Percentiles rank a stretch among this genome's conserved stretches.
These are phyloP conservation scores for Aaosphaeria pasadenensis DNA, from an alignment of 2,329 filamentous ascomycete species.

Conservation along the genomic window DNA sequence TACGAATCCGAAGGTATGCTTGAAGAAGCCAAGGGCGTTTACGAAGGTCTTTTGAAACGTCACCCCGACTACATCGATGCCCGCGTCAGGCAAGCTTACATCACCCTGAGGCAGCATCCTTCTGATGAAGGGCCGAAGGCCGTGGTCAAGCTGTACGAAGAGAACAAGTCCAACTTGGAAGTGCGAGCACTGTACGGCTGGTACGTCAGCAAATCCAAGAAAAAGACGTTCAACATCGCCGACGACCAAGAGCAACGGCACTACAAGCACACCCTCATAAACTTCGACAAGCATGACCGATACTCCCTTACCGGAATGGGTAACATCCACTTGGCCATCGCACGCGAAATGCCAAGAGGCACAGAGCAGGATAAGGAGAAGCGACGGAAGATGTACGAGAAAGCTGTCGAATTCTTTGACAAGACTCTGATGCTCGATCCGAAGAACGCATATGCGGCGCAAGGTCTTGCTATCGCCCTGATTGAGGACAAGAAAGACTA, in stretches of 20 bases:
- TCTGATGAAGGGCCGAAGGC: conserved; percentile 83
- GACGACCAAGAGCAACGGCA: conserved; percentile 92
- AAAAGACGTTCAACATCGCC: conserved; percentile 72
- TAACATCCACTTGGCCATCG: conserved; percentile 83
- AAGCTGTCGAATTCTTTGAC: conserved; percentile 97
- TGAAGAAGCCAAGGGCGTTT: conserved; percentile 83
- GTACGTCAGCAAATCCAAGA: conserved; percentile 89
- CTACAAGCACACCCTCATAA: conserved; percentile 92
- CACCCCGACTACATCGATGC: conserved; percentile 94
- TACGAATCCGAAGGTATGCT: conserved; percentile 82
- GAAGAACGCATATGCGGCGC: conserved; percentile 92
- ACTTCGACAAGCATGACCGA: conserved; percentile 90
- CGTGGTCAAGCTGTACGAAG: conserved; percentile 80
- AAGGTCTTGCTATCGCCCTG: conserved; percentile 90
- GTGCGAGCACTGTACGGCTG: conserved; percentile 91
- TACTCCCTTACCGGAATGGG: conserved; percentile 97
- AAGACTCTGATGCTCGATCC: conserved; percentile 94
- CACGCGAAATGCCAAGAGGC: conserved; percentile 90
- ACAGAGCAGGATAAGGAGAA: conserved; percentile 89
- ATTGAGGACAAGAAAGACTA: conserved; percentile 93
- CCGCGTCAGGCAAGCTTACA: conserved; percentile 82
- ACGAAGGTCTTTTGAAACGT: conserved; percentile 78
- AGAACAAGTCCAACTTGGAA: conserved; percentile 81
- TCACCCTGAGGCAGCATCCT: conserved; percentile 76
- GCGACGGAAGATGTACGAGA: conserved; percentile 79